Evolutionary conservation across 2,329 filamentous ascomycete species (phyloP).

Genomic region (Penicillium sumatraense): DNA sequence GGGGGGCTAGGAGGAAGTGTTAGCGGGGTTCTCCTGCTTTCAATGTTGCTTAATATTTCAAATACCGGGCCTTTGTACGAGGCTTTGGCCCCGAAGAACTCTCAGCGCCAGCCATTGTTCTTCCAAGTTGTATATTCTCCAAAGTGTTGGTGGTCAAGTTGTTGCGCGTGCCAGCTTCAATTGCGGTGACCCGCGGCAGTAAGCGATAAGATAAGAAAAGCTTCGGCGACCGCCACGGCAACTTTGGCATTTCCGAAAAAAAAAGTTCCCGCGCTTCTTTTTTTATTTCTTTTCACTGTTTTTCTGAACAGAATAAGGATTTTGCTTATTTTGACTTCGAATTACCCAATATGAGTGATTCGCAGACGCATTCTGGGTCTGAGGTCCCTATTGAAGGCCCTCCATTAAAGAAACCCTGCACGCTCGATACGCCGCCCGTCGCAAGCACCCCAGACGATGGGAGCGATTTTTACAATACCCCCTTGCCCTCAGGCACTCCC

Average conservation of each 20-base stretch:
- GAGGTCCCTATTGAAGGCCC: slow-evolving; percentile 25
- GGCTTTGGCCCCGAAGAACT: slow-evolving; percentile 21
- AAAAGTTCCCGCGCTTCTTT: slow-evolving; percentile 28
- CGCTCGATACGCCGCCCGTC: slow-evolving; percentile 35
- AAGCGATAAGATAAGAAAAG: slow-evolving; percentile 35
- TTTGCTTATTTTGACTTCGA: slow-evolving; percentile 7
- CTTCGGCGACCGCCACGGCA: slow-evolving; percentile 33
- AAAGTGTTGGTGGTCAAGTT: no score
- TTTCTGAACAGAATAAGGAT: no score
- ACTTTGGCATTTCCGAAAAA: slow-evolving; percentile 31
- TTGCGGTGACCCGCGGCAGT: no score
- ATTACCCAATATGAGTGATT: slow-evolving; percentile 31
- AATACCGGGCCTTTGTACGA: slow-evolving; percentile 34
- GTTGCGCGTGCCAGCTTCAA: not conserved
- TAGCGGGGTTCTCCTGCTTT: slow-evolving; percentile 12
- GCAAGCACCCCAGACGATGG: slow-evolving; percentile 41
- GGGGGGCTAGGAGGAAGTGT: slow-evolving; percentile 31
- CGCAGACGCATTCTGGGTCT: slow-evolving; percentile 18
- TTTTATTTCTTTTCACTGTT: not conserved
- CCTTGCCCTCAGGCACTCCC: slow-evolving; percentile 36
- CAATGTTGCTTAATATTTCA: not conserved
- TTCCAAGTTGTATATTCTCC: not conserved
- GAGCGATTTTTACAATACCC: slow-evolving; percentile 50
- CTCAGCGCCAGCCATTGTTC: slow-evolving; percentile 19
- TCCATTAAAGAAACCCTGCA: slow-evolving; percentile 32